Percentiles rank a stretch among this genome's conserved stretches.
Evolutionary conservation across 2,329 filamentous ascomycete species (phyloP).

Genomic region (Sporothrix dimorphospora): DNA sequence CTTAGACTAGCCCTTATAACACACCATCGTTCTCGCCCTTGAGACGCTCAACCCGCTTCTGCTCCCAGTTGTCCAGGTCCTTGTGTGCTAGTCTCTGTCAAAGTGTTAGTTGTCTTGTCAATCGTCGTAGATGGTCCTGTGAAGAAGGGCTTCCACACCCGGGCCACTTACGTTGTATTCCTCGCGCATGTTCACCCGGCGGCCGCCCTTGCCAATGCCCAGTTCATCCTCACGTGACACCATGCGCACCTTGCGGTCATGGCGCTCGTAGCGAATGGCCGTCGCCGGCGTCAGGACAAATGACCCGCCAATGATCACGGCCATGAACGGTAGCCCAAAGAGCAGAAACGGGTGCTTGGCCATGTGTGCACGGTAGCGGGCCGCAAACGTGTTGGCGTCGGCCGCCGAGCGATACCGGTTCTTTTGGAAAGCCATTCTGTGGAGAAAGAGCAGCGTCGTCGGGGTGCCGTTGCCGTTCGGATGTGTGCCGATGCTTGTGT

Average conservation of each 20-base stretch:
- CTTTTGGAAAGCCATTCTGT: slow-evolving; percentile 57
- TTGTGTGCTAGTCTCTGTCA: slow-evolving; percentile 78
- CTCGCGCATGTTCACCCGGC: slow-evolving; percentile 78
- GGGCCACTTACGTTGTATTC: slow-evolving; percentile 74
- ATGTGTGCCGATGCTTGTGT: background rate
- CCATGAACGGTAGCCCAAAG: slow-evolving; percentile 91
- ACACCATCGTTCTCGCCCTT: slow-evolving; percentile 89
- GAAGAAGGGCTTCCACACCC: background rate
- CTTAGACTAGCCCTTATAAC: slow-evolving; percentile 48
- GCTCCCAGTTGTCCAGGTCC: slow-evolving; percentile 95
- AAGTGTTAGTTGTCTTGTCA: background rate
- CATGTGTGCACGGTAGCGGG: slow-evolving; percentile 75
- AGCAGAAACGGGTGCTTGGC: slow-evolving; percentile 83
- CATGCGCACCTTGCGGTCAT: slow-evolving; percentile 87
- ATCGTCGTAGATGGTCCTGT: background rate
- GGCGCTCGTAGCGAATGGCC: slow-evolving; percentile 88
- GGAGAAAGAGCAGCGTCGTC: background rate
- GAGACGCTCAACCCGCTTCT: slow-evolving; percentile 88
- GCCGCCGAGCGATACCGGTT: slow-evolving; percentile 72
- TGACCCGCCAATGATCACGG: slow-evolving; percentile 85
- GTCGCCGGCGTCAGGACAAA: slow-evolving; percentile 95
- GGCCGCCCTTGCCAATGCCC: slow-evolving; percentile 70
- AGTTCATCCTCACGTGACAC: slow-evolving; percentile 85
- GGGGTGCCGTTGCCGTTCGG: background rate
- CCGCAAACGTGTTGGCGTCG: slow-evolving; percentile 69